Base-by-base conservation (phyloP, 176 grass and related monocot species). In the Metroxylon sagu region DNA sequence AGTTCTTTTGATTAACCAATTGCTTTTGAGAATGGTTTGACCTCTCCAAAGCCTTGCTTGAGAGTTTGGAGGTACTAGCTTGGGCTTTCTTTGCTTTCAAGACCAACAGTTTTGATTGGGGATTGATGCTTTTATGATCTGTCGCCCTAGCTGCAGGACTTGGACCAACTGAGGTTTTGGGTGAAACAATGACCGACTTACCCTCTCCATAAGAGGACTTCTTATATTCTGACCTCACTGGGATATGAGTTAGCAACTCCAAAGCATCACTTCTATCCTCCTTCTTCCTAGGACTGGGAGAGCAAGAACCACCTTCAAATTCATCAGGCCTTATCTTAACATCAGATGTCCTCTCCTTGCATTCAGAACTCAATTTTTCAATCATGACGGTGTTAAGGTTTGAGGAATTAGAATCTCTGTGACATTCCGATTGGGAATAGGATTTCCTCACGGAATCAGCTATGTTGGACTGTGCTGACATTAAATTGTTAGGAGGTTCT, bases 31-130 rank as follows among this genome's bases (percentile, higher is more conserved):
- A 82, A 56, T 81, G 71, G 18, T 58, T 64, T 59, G 77, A 74
- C 56, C 70, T 84, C 58, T 80, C 78, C 25, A 68, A 70, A 75
- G 49, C 74, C 17, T 78, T 58, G 54, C 71, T 60, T 49, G 61
- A 63, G 51, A 68, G 68, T 71, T 85, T 97, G 74, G 81, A 90
- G 71, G 77, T 79, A 76, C 74, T 52, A 68, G 30, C 66, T 54
- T 80, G 81, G 3, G 49, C 49, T 73, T 85, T 91, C 71, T 91
- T 97, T 66, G 28, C 59, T 23, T 23, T 75, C 82, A 78, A 67
- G 77, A 65, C 31, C 77, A 76, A 70, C 31, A 21, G 15, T 73
- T 68, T 87, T 65, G 65, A 51, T 67, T 85, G 78, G 52, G 73
- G 18, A 26, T 70, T 85, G 49, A 48, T 64, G 67, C 67, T 69